Percentiles rank a stretch among this genome's conserved stretches.
Evolutionary conservation across 305 asterid species (phyloP).

Genomic region (Nicotiana rustica): DNA sequence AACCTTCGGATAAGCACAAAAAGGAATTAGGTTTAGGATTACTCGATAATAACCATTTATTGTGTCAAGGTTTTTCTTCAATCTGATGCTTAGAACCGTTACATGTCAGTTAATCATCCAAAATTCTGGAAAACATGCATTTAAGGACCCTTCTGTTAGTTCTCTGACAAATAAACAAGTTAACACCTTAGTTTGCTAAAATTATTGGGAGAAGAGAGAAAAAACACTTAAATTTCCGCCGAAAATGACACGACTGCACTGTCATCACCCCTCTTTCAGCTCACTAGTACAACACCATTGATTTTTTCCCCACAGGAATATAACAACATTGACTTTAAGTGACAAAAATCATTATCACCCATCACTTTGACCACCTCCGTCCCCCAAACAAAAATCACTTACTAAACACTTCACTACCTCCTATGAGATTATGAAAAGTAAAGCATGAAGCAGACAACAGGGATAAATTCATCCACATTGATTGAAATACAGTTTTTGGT

Average conservation of each 20-base stretch:
- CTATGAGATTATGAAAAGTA: not conserved
- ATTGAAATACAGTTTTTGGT: conserved; percentile 8
- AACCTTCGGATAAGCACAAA: conserved; percentile 55
- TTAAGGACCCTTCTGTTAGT: not conserved
- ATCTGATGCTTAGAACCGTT: not conserved
- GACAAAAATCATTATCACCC: not conserved
- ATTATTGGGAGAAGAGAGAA: not conserved
- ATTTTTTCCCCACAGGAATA: no score
- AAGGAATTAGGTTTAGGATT: not conserved
- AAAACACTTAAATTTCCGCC: not conserved
- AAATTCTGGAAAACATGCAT: not conserved
- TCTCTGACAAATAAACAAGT: not conserved
- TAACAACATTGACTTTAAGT: not conserved
- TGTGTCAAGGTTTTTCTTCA: conserved; percentile 16
- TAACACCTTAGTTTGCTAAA: not conserved
- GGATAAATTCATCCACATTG: not conserved
- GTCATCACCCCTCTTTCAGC: not conserved
- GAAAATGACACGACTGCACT: not conserved
- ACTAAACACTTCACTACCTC: conserved; percentile 14
- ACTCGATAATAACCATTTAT: not conserved
- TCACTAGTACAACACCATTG: not conserved
- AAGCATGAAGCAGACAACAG: not conserved
- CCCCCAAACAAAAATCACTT: not conserved
- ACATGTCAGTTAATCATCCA: not conserved
- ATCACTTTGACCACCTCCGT: not conserved